Percentiles rank a stretch among this genome's conserved stretches.
These are phyloP conservation scores for Cystobasidium onofrii DNA, from an alignment of 768 basidiomycete genomes.

Conservation along the genomic window DNA sequence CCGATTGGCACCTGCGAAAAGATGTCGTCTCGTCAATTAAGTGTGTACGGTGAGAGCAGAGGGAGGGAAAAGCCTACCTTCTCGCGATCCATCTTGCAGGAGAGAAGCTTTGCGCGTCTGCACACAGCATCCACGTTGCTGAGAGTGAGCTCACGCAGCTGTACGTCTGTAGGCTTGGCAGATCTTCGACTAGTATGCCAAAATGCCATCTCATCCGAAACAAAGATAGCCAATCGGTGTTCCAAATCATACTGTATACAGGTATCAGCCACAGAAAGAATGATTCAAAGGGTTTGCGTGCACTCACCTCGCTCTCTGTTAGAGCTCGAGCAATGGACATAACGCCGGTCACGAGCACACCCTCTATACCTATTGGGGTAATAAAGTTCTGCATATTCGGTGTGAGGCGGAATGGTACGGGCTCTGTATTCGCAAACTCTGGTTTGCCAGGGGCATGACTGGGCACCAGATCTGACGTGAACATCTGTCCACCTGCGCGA, in stretches of 20 bases:
- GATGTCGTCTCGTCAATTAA: no score
- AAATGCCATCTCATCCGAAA: constrained; percentile 79
- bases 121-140: constrained; percentile 62
- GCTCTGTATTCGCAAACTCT: constrained; percentile 68
- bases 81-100: constrained; percentile 77
- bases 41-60: no score
- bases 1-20: constrained; percentile 44
- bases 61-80: constrained; percentile 51
- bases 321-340: constrained; percentile 85
- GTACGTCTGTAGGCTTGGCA: constrained; percentile 52
- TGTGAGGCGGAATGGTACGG: constrained; percentile 93
- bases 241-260: constrained; percentile 71
- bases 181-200: constrained; percentile 61
- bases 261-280: background rate
- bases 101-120: constrained; percentile 70
- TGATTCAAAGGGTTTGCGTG: constrained; percentile 2
- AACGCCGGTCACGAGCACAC: constrained; percentile 72
- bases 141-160: constrained; percentile 48
- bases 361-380: constrained; percentile 80
- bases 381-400: constrained; percentile 92
- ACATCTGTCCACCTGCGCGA: constrained; percentile 76
- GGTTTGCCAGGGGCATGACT: constrained; percentile 49
- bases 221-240: constrained; percentile 79
- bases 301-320: constrained; percentile 76
- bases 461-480: constrained; percentile 86